Conservation (phyloP, 176 grass and related monocot species). For the Bromus sterilis region DNA sequence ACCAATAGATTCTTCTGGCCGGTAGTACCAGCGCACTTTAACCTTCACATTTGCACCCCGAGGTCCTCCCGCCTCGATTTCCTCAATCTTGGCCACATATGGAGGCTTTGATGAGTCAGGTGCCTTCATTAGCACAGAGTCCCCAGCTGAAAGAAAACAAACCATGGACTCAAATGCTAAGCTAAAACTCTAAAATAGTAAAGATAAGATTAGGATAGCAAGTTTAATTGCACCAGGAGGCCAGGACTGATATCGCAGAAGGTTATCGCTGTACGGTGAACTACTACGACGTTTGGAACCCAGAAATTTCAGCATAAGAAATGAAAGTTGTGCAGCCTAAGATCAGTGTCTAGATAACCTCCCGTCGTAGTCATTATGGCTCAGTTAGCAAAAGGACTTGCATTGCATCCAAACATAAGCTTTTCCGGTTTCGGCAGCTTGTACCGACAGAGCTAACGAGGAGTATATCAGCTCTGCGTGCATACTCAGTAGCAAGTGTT, state of each 20-base stretch:
- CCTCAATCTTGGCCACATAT: conserved; percentile 74
- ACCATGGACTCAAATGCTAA: not conserved
- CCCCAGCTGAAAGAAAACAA: conserved; percentile 49
- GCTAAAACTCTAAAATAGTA: not conserved
- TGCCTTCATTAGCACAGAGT: conserved; percentile 64
- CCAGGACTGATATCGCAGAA: not conserved
- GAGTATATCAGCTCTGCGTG: not conserved
- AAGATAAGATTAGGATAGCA: not conserved
- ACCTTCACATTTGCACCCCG: conserved; percentile 57
- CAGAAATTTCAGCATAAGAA: not conserved
- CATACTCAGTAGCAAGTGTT: not conserved
- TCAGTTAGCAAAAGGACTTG: not conserved
- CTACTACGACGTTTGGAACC: not conserved
- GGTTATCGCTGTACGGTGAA: not conserved
- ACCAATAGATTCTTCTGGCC: conserved; percentile 87
- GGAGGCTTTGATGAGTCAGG: conserved; percentile 51
- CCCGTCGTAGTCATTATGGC: not conserved
- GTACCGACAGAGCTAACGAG: not conserved
- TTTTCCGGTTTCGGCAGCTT: not conserved
- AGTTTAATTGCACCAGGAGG: not conserved
- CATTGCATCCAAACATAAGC: not conserved
- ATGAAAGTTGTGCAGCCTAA: not conserved
- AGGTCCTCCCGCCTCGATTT: conserved; percentile 53
- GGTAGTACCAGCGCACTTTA: conserved; percentile 80
- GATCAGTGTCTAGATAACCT: not conserved